Evolutionary conservation across 1,284 basidiomycete genomes (phyloP).

Genomic region (Cryptococcus sp.): DNA sequence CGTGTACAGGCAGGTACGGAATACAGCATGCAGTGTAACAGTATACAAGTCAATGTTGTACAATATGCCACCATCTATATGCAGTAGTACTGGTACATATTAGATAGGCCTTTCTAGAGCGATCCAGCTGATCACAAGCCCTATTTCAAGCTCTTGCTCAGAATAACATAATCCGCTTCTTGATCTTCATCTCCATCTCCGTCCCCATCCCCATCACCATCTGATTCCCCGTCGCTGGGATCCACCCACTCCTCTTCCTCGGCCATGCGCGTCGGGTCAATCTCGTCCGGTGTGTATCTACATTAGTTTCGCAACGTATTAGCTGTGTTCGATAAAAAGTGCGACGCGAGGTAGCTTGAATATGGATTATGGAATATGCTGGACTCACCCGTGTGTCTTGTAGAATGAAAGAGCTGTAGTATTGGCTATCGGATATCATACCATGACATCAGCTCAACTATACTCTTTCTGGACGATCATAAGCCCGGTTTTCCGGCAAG

Average conservation of each 20-base stretch:
- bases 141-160: slow-evolving; percentile 8
- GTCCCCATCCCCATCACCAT: slow-evolving; percentile 86
- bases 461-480: background rate
- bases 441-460: slow-evolving; percentile 1
- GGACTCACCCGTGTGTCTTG: slow-evolving; percentile 30
- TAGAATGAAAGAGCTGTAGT: slow-evolving; percentile 40
- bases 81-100: too few species aligned
- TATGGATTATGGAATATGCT: background rate
- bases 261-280: slow-evolving; percentile 58
- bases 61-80: too few species aligned
- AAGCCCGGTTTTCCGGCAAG: background rate
- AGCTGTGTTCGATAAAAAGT: background rate
- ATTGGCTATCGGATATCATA: slow-evolving; percentile 28
- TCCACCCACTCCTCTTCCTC: slow-evolving; percentile 91
- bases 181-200: slow-evolving; percentile 85
- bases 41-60: too few species aligned
- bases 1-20: slow-evolving; percentile 2
- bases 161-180: background rate
- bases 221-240: slow-evolving; percentile 91
- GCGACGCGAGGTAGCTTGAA: background rate
- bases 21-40: background rate
- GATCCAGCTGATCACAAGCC: background rate
- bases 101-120: too few species aligned
- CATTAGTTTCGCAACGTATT: background rate
- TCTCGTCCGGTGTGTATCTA: background rate